Conservation (phyloP, 2,329 filamentous ascomycete species). For the Talaromyces sp. region DNA sequence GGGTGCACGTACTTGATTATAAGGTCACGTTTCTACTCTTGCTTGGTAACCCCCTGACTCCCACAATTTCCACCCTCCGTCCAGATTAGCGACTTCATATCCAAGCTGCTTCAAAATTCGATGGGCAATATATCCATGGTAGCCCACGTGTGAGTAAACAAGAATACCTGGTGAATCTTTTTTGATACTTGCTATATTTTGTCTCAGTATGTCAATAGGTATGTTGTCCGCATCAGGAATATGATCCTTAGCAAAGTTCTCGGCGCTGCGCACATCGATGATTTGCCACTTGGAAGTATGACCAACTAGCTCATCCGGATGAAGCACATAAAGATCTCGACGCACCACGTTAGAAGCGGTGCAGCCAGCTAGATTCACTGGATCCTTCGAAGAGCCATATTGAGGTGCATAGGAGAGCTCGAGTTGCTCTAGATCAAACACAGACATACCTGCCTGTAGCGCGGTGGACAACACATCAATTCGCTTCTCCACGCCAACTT, state of each 20-base stretch:
- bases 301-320: neutral
- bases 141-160: slow-evolving; percentile 2
- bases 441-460: slow-evolving; percentile 12
- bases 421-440: slow-evolving; percentile 13
- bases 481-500: slow-evolving; percentile 8
- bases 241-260: neutral
- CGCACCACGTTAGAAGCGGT: neutral
- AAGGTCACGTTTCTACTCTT: neutral
- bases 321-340: neutral
- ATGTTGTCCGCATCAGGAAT: neutral
- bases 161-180: neutral
- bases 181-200: neutral
- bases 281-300: slow-evolving; percentile 3
- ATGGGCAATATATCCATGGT: slow-evolving; percentile 10
- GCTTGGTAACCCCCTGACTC: slow-evolving; percentile 1
- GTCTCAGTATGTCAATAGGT: neutral
- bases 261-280: slow-evolving; percentile 2
- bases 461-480: slow-evolving; percentile 10
- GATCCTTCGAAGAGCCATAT: slow-evolving; percentile 6
- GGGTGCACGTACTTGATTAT: no score
- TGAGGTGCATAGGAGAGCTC: slow-evolving; percentile 12
- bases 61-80: slow-evolving; percentile 9
- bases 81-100: slow-evolving; percentile 10
- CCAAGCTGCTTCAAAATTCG: slow-evolving; percentile 7
- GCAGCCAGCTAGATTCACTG: slow-evolving; percentile 9